Percentiles rank a stretch among this genome's conserved stretches.
phyloP scores from a whole-genome alignment of 139 green algal species.

The Pycnococcus provasolii region DNA sequence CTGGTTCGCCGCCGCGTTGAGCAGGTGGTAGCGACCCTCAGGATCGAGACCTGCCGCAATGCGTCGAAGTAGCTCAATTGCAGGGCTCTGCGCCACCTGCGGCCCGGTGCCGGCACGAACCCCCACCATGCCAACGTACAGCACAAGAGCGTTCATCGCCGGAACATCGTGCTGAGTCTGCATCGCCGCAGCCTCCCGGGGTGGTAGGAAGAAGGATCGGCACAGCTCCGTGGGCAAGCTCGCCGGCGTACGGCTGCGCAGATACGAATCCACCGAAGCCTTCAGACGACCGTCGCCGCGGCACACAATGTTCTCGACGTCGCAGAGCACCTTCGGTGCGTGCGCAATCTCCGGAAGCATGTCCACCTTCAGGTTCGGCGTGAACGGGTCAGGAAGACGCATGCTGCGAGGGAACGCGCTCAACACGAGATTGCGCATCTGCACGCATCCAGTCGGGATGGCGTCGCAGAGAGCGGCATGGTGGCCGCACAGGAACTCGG shows the following conservation, averaged over 20 bases:
- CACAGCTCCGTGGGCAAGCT: conserved; percentile 39
- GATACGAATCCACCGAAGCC: conserved; percentile 54
- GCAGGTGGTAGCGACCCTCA: conserved; percentile 86
- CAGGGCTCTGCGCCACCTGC: conserved; percentile 35
- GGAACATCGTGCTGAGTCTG: conserved; percentile 65
- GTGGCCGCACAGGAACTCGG: conserved; percentile 96
- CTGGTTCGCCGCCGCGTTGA: conserved; percentile 96
- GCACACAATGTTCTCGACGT: conserved; percentile 47
- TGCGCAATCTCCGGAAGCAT: conserved; percentile 81
- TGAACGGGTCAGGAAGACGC: conserved; percentile 96
- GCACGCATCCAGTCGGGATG: conserved; percentile 85
- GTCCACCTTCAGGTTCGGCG: conserved; percentile 95
- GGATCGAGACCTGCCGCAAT: conserved; percentile 68
- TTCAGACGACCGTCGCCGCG: conserved; percentile 33
- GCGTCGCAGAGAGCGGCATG: conserved; percentile 86
- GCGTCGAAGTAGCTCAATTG: conserved; percentile 66
- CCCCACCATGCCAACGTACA: conserved; percentile 72
- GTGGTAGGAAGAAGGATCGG: conserved; percentile 42
- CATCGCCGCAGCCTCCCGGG: conserved; percentile 22
- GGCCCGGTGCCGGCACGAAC: conserved; percentile 8
- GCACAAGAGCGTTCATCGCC: conserved; percentile 79
- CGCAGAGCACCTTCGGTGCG: conserved; percentile 57
- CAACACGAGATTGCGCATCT: conserved; percentile 97
- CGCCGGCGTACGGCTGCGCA: conserved; percentile 33
- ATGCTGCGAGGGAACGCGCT: conserved; percentile 93